Percentiles rank a stretch among this genome's conserved stretches.
phyloP scores from a whole-genome alignment of 176 grass and related monocot species.

The sorghum (Sorghum bicolor) region DNA sequence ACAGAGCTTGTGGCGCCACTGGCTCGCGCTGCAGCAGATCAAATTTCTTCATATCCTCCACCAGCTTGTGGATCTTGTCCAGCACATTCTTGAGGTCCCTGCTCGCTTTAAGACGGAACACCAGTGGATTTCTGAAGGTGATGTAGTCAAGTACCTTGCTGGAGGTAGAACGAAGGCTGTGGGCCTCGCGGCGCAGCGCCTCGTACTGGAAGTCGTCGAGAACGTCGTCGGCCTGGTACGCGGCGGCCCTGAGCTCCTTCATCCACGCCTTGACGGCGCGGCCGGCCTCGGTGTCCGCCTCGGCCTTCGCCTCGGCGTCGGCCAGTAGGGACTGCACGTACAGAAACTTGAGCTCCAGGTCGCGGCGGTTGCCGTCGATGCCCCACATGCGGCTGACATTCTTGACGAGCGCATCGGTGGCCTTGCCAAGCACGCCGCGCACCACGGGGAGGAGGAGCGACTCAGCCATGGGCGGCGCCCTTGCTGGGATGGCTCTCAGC shows the following conservation, averaged over 20 bases:
- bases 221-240: slow-evolving; percentile 42
- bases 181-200: slow-evolving; percentile 8
- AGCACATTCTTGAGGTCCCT: too few relatives aligned
- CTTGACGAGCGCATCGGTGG: not conserved
- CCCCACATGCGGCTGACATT: not conserved
- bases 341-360: not conserved
- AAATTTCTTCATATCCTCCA: not conserved
- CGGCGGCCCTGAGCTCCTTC: slow-evolving; percentile 9
- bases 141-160: too few relatives aligned
- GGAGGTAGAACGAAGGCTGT: too few relatives aligned
- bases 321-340: not conserved
- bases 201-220: slow-evolving; percentile 43
- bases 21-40: not conserved
- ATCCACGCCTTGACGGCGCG: not conserved
- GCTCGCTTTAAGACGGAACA: too few relatives aligned
- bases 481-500: not conserved
- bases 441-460: not conserved
- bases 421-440: not conserved
- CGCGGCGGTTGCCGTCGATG: not conserved
- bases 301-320: not conserved
- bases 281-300: not conserved
- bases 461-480: not conserved
- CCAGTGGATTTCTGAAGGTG: too few relatives aligned
- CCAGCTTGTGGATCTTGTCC: not conserved
- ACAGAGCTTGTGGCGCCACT: not conserved